Percentiles rank a stretch among this genome's conserved stretches.
These are phyloP conservation scores for Fusarium ambrosium DNA, from an alignment of 2,329 filamentous ascomycete genomes.

Conservation along the genomic window DNA sequence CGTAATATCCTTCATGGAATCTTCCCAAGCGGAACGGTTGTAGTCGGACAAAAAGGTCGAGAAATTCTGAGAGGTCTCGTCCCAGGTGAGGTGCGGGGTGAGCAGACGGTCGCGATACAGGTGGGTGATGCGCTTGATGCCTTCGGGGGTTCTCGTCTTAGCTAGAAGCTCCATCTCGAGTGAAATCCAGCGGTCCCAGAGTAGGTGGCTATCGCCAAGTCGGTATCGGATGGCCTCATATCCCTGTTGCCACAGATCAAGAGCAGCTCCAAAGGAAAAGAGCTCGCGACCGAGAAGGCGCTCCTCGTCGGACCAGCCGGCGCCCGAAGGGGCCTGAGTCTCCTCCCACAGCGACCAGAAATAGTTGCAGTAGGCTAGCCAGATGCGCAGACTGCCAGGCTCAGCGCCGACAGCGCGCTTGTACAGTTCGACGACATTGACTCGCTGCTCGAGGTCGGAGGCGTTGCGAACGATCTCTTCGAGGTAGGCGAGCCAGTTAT, in stretches of 20 bases:
- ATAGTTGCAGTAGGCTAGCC: constrained; percentile 84
- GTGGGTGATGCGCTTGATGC: constrained; percentile 74
- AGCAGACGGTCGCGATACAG: constrained; percentile 79
- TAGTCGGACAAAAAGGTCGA: constrained; percentile 81
- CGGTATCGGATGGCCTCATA: constrained; percentile 80
- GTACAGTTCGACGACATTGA: constrained; percentile 79
- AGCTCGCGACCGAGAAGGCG: constrained; percentile 76
- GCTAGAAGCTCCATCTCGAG: constrained; percentile 78
- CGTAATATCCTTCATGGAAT: constrained; percentile 78
- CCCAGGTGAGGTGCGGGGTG: constrained; percentile 81
- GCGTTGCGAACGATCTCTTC: constrained; percentile 76
- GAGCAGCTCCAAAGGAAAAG: constrained; percentile 76
- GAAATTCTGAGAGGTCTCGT: constrained; percentile 80
- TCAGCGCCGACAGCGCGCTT: constrained; percentile 78
- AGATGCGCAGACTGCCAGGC: constrained; percentile 79
- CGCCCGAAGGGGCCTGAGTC: constrained; percentile 67
- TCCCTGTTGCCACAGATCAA: constrained; percentile 79
- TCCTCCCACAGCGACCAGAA: constrained; percentile 78
- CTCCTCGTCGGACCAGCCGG: constrained; percentile 75
- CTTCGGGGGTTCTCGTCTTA: constrained; percentile 65
- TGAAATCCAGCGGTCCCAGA: constrained; percentile 85
- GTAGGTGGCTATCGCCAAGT: constrained; percentile 79
- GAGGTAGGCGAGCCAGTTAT: constrained; percentile 82
- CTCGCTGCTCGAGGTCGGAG: constrained; percentile 73
- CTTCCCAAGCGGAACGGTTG: constrained; percentile 78